Percentiles rank a stretch among this genome's conserved stretches.
These are phyloP conservation scores for Calonectria henricotiae DNA, from an alignment of 2,329 filamentous ascomycete genomes.

Conservation along the genomic window DNA sequence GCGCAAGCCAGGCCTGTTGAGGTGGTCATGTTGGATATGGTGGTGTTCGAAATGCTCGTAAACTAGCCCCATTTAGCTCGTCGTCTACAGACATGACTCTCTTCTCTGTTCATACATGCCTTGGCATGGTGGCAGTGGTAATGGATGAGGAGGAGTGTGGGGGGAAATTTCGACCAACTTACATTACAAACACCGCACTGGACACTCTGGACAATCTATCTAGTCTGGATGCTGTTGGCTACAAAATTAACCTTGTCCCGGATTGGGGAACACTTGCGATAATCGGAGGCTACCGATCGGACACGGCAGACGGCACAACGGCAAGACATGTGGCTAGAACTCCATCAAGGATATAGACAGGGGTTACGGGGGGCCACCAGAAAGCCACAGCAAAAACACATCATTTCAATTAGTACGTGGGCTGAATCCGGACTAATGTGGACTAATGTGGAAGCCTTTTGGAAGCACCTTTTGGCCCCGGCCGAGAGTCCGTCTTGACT, in stretches of 20 bases:
- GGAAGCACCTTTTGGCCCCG: constrained; percentile 13
- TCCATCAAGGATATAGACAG: not conserved
- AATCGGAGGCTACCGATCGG: constrained; percentile 6
- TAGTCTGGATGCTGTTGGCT: too few species aligned
- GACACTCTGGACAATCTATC: not conserved
- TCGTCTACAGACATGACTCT: not conserved
- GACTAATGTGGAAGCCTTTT: constrained; percentile 20
- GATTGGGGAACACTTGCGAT: constrained; percentile 5
- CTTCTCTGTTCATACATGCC: not conserved
- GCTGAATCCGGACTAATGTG: not conserved
- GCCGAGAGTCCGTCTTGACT: constrained; percentile 7
- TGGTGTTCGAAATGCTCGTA: not conserved
- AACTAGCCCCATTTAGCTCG: not conserved
- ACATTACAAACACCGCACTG: not conserved
- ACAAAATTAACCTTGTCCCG: not conserved
- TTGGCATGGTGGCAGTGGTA: not conserved
- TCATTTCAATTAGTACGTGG: constrained; percentile 5
- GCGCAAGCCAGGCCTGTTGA: not conserved
- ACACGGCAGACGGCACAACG: constrained; percentile 19
- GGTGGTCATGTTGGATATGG: not conserved
- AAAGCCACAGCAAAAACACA: constrained; percentile 31
- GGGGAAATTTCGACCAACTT: not conserved
- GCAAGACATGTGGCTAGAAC: constrained; percentile 23
- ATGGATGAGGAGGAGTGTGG: not conserved
- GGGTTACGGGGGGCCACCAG: not conserved